A percentile compares a stretch with the other conserved stretches of the same genome.
Conservation (phyloP, 257 asterid genomes). For the Nicotiana sylvestris region DNA sequence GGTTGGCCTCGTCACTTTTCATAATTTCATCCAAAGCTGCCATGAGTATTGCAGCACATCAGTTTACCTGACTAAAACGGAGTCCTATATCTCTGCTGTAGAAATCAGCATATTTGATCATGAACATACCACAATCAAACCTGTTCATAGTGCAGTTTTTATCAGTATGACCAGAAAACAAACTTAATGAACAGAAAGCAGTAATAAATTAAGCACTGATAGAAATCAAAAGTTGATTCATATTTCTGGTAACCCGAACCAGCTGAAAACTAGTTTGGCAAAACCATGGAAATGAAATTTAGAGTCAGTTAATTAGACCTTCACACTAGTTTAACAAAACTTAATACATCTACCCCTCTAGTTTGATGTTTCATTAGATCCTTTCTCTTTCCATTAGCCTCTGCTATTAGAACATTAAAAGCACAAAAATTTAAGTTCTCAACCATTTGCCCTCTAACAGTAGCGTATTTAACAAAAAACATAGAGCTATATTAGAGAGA, state of each 20-base stretch:
- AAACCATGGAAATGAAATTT: neutral
- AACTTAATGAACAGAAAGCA: neutral
- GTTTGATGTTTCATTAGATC: neutral
- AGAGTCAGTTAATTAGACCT: neutral
- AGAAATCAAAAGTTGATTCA: neutral
- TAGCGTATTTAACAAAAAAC: neutral
- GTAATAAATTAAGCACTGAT: neutral
- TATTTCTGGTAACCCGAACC: neutral
- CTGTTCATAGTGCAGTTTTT: slow-evolving; percentile 32
- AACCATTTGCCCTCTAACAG: neutral
- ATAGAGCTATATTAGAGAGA: neutral
- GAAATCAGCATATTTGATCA: slow-evolving; percentile 90
- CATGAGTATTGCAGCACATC: neutral
- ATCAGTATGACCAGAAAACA: slow-evolving; percentile 1
- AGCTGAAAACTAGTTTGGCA: neutral
- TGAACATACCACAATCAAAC: slow-evolving; percentile 90
- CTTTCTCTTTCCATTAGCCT: neutral
- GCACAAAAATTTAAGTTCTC: neutral
- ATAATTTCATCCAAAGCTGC: neutral
- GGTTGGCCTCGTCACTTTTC: neutral
- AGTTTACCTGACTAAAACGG: slow-evolving; percentile 69
- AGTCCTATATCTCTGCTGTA: slow-evolving; percentile 83
- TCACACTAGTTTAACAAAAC: neutral
- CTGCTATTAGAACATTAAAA: neutral
- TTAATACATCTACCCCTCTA: neutral